These are phyloP conservation scores for Mucor circinelloides DNA, from an alignment of 371 early-diverging fungal species.

Conservation along the genomic window DNA sequence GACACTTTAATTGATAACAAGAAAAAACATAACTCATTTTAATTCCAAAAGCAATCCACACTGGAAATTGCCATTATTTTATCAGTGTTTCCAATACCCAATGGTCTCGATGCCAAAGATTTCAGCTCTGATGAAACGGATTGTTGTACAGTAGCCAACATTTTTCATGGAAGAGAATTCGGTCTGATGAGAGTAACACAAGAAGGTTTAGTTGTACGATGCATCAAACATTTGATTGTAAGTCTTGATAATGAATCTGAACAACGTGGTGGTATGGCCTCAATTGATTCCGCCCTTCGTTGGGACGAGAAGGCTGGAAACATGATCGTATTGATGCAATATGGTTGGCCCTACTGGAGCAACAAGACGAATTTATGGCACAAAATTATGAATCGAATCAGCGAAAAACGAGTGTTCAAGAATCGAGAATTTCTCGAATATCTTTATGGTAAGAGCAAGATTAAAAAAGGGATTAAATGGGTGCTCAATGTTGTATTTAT, in stretches of 20 bases:
- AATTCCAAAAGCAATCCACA: constrained; percentile 41
- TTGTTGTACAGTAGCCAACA: constrained; percentile 37
- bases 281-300: constrained; percentile 50
- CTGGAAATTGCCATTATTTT: constrained; percentile 53
- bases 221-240: constrained; percentile 51
- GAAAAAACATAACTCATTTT: constrained; percentile 14
- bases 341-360: constrained; percentile 58
- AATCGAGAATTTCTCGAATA: constrained; percentile 51
- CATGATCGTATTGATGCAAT: constrained; percentile 55
- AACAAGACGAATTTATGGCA: constrained; percentile 45
- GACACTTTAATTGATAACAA: not conserved
- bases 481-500: not conserved
- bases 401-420: constrained; percentile 44
- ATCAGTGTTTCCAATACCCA: constrained; percentile 50
- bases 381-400: constrained; percentile 41
- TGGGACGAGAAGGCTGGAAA: constrained; percentile 55
- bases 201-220: constrained; percentile 48
- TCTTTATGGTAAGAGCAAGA: constrained; percentile 36
- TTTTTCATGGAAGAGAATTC: constrained; percentile 48
- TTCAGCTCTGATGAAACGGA: constrained; percentile 45
- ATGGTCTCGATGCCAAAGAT: constrained; percentile 39
- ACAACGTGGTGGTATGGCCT: constrained; percentile 48
- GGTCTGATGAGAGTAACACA: constrained; percentile 53
- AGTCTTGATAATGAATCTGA: constrained; percentile 50
- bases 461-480: not conserved